Conservation (phyloP, 2,329 filamentous ascomycete genomes). For the Hypoxylon sp. region DNA sequence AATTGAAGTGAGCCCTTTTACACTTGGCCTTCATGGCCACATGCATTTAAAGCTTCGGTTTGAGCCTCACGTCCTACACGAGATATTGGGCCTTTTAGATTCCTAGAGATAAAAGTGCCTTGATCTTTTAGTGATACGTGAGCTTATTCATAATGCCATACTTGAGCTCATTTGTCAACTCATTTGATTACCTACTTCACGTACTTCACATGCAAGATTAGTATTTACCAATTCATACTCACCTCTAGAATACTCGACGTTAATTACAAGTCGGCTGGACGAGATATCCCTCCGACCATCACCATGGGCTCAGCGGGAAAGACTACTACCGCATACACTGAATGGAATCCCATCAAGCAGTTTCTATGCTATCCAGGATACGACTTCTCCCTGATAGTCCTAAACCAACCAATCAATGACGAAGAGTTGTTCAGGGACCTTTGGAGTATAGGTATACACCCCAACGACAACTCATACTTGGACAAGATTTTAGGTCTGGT, state of each 20-base stretch:
- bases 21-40: background rate
- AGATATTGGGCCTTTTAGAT: background rate
- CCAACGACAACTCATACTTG: background rate
- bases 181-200: background rate
- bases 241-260: background rate
- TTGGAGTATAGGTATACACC: conserved; percentile 50
- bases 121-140: background rate
- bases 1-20: background rate
- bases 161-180: background rate
- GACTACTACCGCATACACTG: conserved; percentile 14
- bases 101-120: background rate
- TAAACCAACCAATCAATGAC: conserved; percentile 71
- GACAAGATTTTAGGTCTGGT: background rate
- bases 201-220: background rate
- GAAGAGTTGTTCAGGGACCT: conserved; percentile 48
- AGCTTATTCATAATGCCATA: background rate
- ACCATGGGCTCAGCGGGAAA: conserved; percentile 32
- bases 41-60: background rate
- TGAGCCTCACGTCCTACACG: background rate
- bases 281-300: background rate
- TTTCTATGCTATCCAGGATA: conserved; percentile 50
- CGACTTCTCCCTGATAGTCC: conserved; percentile 67
- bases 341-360: conserved; percentile 57
- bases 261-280: background rate
- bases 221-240: background rate